Conservation (phyloP, 768 basidiomycete genomes). For the Goffeauzyma gilvescens region DNA sequence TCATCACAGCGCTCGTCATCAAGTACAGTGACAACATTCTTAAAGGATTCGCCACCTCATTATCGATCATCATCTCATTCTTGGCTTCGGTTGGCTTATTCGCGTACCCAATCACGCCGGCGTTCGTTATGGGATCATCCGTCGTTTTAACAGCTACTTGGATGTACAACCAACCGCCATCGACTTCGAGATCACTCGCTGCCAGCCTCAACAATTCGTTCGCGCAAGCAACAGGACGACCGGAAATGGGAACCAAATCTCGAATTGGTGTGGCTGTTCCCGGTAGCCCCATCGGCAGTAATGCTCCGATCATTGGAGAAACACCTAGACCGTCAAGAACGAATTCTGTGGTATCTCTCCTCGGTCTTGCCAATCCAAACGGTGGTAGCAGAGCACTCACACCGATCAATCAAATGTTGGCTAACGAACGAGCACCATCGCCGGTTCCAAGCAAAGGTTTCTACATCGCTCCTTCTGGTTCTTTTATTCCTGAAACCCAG, state of each 20-base stretch:
- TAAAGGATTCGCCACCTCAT: conserved; percentile 86
- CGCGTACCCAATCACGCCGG: conserved; percentile 64
- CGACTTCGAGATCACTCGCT: neutral
- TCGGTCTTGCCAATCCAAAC: conserved; percentile 22
- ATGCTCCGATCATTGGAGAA: conserved; percentile 29
- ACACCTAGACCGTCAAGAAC: conserved; percentile 23
- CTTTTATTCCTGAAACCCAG: neutral
- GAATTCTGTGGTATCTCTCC: conserved; percentile 20
- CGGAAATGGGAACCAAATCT: neutral
- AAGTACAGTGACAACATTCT: conserved; percentile 65
- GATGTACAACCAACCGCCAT: conserved; percentile 62
- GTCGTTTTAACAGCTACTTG: conserved; percentile 76
- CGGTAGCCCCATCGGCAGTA: conserved; percentile 23
- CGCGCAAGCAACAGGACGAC: neutral
- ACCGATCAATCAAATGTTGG: no score
- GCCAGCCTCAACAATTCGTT: conserved; percentile 1
- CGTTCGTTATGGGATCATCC: conserved; percentile 64
- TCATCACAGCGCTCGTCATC: conserved; percentile 83
- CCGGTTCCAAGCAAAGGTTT: no score
- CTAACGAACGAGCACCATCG: no score
- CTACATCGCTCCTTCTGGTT: conserved; percentile 3
- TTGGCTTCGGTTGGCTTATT: conserved; percentile 77
- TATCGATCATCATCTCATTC: conserved; percentile 89
- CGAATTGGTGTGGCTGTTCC: conserved; percentile 24
- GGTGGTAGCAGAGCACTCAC: no score